These are phyloP conservation scores for Comarum palustre DNA, from an alignment of 306 rosid species.

Conservation along the genomic window DNA sequence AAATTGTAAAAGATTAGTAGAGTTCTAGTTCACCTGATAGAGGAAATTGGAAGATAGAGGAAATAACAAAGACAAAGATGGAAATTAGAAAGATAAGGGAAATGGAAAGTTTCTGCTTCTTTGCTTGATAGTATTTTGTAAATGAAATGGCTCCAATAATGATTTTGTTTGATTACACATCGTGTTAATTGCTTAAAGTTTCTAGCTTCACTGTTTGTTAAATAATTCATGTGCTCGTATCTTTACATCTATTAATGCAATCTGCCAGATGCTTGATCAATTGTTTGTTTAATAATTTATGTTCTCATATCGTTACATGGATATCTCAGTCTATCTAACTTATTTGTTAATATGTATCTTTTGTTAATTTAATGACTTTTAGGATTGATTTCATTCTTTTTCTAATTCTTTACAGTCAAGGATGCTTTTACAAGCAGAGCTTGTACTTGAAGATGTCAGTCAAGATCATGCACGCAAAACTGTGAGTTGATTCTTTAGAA, in stretches of 20 bases:
- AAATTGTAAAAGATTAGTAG: not conserved
- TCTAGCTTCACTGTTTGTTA: not conserved
- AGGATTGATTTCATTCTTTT: not conserved
- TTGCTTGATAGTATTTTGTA: not conserved
- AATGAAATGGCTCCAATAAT: not conserved
- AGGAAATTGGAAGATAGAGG: too few species aligned
- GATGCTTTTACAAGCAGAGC: constrained; percentile 90
- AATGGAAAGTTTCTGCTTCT: not conserved
- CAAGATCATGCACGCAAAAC: constrained; percentile 98
- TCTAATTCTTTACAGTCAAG: constrained; percentile 51
- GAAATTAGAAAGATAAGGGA: not conserved
- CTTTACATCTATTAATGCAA: not conserved
- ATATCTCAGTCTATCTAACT: not conserved
- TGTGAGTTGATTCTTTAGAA: constrained; percentile 44
- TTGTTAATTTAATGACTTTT: not conserved
- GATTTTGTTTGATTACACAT: not conserved
- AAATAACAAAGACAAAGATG: not conserved
- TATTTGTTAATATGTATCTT: not conserved
- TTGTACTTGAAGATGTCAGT: constrained; percentile 91
- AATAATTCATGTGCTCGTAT: not conserved
- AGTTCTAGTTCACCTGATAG: not conserved
- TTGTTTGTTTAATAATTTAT: too few species aligned
- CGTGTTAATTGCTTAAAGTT: not conserved
- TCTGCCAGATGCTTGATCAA: not conserved
- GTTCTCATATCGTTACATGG: too few species aligned